Conservation (phyloP, 306 rosid genomes). For the Lupinus albus region DNA sequence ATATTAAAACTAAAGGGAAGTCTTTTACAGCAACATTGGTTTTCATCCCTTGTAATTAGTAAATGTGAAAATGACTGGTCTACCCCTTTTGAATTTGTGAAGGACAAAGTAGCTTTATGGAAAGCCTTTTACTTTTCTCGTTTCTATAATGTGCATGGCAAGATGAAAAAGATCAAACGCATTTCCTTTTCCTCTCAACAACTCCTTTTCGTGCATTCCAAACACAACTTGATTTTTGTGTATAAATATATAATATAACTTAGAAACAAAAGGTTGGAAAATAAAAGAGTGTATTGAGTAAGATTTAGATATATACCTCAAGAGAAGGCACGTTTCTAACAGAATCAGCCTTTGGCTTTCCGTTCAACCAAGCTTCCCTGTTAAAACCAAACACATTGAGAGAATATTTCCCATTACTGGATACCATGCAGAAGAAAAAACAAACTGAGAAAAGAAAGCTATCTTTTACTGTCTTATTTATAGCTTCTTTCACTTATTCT, state of each 20-base stretch:
- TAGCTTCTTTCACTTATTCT: constrained; percentile 47
- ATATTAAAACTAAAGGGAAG: constrained; percentile 31
- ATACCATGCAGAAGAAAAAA: constrained; percentile 55
- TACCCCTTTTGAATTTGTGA: constrained; percentile 53
- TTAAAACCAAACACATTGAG: constrained; percentile 54
- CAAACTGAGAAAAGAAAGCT: constrained; percentile 52
- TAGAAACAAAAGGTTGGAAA: constrained; percentile 40
- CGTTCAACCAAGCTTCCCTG: constrained; percentile 95
- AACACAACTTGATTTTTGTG: constrained; percentile 41
- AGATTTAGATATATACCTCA: constrained; percentile 55
- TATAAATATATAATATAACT: constrained; percentile 11
- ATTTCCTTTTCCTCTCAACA: constrained; percentile 50
- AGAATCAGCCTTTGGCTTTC: constrained; percentile 68
- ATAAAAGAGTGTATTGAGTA: constrained; percentile 38
- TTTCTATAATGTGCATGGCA: constrained; percentile 55
- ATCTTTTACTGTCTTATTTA: constrained; percentile 61
- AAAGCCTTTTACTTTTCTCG: constrained; percentile 54
- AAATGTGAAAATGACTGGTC: constrained; percentile 58
- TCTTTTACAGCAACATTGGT: constrained; percentile 38
- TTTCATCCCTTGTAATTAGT: constrained; percentile 44
- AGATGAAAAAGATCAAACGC: constrained; percentile 64
- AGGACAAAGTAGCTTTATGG: constrained; percentile 64
- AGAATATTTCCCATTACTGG: constrained; percentile 56
- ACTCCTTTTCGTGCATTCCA: constrained; percentile 55
- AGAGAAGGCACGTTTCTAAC: constrained; percentile 58